phyloP scores from a whole-genome alignment of 305 asterid species.

The Fraxinus albicans region DNA sequence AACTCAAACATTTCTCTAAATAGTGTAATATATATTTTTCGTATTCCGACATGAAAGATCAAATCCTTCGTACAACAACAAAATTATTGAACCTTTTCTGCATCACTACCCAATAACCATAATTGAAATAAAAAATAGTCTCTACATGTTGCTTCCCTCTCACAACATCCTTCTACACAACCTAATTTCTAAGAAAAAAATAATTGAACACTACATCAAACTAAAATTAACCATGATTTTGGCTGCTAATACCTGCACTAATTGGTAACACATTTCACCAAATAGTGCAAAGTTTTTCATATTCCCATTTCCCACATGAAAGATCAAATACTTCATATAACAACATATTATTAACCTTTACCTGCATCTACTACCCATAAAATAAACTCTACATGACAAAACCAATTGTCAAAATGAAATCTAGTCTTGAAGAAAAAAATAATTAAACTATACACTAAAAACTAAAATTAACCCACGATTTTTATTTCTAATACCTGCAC shows the following conservation, averaged over 20 bases:
- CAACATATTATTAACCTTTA: background rate
- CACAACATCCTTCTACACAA: background rate
- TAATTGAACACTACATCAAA: background rate
- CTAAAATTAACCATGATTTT: background rate
- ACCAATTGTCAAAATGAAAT: background rate
- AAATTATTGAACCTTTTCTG: background rate
- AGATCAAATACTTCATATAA: background rate
- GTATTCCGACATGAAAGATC: background rate
- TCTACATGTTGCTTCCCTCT: background rate
- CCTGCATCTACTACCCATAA: background rate
- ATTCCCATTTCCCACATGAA: background rate
- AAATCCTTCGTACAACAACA: background rate
- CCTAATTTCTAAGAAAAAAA: background rate
- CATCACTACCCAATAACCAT: conserved; percentile 1
- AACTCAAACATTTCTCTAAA: background rate
- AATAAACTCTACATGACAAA: background rate
- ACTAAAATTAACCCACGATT: background rate
- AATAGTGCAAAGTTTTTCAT: background rate
- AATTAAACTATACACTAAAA: background rate
- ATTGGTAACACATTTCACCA: background rate
- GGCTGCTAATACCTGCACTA: background rate
- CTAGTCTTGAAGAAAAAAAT: background rate
- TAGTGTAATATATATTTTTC: background rate
- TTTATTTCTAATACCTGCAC: background rate
- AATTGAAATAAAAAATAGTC: background rate